Conservation (phyloP, 805 yeast species). For the Saturnispora quitensis region DNA sequence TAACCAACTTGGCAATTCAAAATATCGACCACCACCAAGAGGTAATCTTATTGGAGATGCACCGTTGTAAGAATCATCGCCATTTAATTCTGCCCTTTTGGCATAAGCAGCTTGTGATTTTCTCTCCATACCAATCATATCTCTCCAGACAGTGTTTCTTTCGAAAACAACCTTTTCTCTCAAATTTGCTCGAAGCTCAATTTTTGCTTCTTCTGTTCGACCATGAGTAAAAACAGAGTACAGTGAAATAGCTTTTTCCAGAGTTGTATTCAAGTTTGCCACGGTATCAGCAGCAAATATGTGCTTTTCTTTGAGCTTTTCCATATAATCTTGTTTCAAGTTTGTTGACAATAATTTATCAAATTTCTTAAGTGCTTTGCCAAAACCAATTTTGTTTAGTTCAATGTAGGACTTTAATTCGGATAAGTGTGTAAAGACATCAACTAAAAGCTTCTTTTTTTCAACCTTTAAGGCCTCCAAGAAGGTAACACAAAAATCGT, state of each 20-base stretch:
- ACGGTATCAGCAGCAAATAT: constrained; percentile 47
- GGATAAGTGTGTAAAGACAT: constrained; percentile 62
- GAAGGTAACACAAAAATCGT: constrained; percentile 29
- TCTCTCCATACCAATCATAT: constrained; percentile 84
- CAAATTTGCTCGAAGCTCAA: constrained; percentile 43
- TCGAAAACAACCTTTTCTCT: constrained; percentile 97
- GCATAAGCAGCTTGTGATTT: constrained; percentile 66
- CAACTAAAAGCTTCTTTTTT: constrained; percentile 55
- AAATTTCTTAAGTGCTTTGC: constrained; percentile 84
- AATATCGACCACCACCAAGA: constrained; percentile 23
- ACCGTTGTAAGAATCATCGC: constrained; percentile 9
- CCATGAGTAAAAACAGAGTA: constrained; percentile 32
- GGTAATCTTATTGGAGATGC: constrained; percentile 17
- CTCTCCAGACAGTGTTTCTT: constrained; percentile 96
- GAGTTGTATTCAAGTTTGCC: constrained; percentile 38
- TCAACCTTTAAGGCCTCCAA: constrained; percentile 50
- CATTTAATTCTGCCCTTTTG: constrained; percentile 18
- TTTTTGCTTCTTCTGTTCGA: constrained; percentile 32
- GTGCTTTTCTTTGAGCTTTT: constrained; percentile 34
- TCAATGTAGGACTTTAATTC: constrained; percentile 80
- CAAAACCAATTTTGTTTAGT: constrained; percentile 79
- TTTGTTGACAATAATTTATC: constrained; percentile 69
- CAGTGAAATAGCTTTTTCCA: constrained; percentile 35
- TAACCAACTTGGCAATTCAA: constrained; percentile 29
- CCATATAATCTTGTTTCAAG: constrained; percentile 50